These are phyloP conservation scores for Pharnaceum exiguum DNA, from an alignment of 148 eudicot genomes.

Conservation along the genomic window DNA sequence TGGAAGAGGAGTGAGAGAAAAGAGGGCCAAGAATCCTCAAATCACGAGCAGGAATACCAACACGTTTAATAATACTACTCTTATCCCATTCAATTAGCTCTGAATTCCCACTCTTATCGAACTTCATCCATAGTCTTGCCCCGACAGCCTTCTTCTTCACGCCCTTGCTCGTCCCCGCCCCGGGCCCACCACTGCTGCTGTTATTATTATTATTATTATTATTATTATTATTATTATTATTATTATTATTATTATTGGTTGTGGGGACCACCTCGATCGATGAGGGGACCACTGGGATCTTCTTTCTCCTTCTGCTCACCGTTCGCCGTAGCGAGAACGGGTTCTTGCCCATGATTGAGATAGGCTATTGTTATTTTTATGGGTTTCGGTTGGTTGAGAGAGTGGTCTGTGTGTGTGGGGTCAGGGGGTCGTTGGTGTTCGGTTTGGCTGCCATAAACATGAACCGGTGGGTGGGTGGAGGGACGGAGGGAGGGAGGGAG, in stretches of 20 bases:
- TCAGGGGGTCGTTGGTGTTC: no score
- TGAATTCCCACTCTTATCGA: conserved; percentile 62
- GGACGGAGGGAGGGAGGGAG: no score
- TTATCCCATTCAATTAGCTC: conserved; percentile 87
- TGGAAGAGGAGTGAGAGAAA: conserved; percentile 82
- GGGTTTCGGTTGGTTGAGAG: no score
- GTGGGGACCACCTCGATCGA: conserved; percentile 23
- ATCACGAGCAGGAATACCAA: conserved; percentile 78
- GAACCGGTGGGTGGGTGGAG: no score
- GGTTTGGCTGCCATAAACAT: no score
- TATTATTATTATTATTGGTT: background rate
- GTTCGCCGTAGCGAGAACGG: conserved; percentile 34
- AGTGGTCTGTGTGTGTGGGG: no score
- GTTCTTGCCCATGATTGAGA: conserved; percentile 48
- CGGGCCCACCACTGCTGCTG: conserved; percentile 10
- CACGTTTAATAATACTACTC: conserved; percentile 56
- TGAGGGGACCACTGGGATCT: conserved; percentile 9
- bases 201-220: no score
- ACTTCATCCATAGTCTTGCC: conserved; percentile 81
- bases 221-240: no score
- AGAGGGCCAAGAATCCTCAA: conserved; percentile 90
- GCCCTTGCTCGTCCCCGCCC: conserved; percentile 29
- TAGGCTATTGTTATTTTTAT: no score
- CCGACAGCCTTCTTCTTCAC: conserved; percentile 85
- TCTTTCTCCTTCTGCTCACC: conserved; percentile 28